Conservation (phyloP, 2,329 filamentous ascomycete species). For the Diaporthe australafricana region DNA sequence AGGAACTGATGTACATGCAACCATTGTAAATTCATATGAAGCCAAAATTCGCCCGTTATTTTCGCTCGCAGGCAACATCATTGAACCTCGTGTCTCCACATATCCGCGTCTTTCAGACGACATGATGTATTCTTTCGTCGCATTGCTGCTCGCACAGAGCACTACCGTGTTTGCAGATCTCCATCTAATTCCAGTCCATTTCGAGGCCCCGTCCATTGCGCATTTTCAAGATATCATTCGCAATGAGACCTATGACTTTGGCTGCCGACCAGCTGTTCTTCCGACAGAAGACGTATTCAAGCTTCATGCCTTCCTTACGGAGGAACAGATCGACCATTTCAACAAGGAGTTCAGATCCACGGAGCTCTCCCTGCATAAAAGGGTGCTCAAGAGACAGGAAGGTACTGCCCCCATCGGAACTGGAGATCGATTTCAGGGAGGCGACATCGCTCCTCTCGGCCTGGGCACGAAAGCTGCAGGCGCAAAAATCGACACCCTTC, state of each 20-base stretch:
- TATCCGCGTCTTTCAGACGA: not conserved
- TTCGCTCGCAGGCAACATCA: not conserved
- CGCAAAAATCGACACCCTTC: not conserved
- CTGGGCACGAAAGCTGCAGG: not conserved
- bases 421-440: conserved; percentile 4
- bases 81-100: not conserved
- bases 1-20: not conserved
- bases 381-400: not conserved
- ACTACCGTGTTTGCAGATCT: not conserved
- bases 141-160: conserved; percentile 4
- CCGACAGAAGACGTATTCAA: not conserved
- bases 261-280: not conserved
- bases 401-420: not conserved
- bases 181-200: not conserved
- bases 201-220: not conserved
- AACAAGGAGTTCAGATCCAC: not conserved
- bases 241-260: conserved; percentile 16
- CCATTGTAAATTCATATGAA: not conserved
- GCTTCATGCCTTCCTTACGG: conserved; percentile 5
- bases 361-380: not conserved
- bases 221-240: conserved; percentile 6
- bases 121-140: not conserved
- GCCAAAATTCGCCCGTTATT: no score
- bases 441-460: not conserved
- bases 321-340: not conserved